Base-by-base conservation (phyloP, 805 yeast genomes). In the Teunomyces stri region DNA sequence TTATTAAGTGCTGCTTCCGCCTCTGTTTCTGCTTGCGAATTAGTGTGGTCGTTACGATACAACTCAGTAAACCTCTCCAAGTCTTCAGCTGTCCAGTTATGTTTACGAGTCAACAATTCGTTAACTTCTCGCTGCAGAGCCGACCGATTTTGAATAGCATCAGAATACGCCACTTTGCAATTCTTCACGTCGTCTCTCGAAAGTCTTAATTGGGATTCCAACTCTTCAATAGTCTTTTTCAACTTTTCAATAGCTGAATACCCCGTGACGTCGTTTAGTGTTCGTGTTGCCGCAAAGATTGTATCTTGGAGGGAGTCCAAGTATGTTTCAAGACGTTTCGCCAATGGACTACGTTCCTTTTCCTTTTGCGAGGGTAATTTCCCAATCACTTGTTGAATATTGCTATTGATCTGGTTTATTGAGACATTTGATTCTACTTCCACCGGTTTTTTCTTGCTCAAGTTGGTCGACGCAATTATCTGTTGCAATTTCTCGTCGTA, bases 241-340 rank as follows among this genome's bases (percentile, higher is more conserved):
- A 92, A 66, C 48, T 75, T 72, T 59, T 88, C 96, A 47, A 94
- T 88, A 15, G 84, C 74, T 0, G 89, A 78, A 64, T 94, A 94
- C 0, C 99, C 99, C 0, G 99, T 92, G 9, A 90, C 84, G 56
- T 90, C 96, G 59, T 94, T 94, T 29, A 92, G 73, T 1, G 91
- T 79, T 50, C 80, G 75, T 0, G 88, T 78, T 0, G 87, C 85
- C 0, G 81, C 75, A 45, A 78, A 72, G 5, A 82, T 70, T 0
- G 87, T 76, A 13, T 75, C 81, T 50, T 77, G 85, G 37, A 83
- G 59, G 2, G 84, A 79, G 49, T 75, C 80, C 18, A 82, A 68
- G 56, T 77, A 78, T n/a, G 66, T 53, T 35, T 70, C 79, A 18
- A 82, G 54, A 51, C 68, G 71, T 47, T 77, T 61, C 28, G 66